Evolutionary conservation across 2,329 filamentous ascomycete genomes (phyloP), one percentile per base, ranked within the genome.

Genomic region (Alternaria viburni): DNA sequence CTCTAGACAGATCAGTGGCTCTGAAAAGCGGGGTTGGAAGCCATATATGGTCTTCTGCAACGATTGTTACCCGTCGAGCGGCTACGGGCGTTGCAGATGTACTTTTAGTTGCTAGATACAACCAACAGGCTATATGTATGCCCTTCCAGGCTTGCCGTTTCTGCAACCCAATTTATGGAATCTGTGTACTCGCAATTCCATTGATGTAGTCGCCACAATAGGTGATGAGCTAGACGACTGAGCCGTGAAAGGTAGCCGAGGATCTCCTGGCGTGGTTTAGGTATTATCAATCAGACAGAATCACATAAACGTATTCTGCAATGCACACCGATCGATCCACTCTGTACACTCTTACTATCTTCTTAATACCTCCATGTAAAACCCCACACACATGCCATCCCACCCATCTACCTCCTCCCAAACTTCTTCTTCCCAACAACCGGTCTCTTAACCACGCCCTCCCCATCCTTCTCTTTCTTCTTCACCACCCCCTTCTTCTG

Each of bases 381-480:
- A 9, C 36, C 3, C 36, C 17, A 1, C 15, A 1, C 8, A 25
- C 30, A 52, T 15, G 28, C 7, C 3, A 17, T 52, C 5, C 44
- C 15, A 5, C 32, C 25, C 26, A n/a, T 0, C 65, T 50, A 71
- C 11, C 67, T 59, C 56, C 70, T 52, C 28, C 65, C 62, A 62
- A 74, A 74, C 68, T 74, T 74, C 3, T 64, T 68, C 64, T 74
- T 74, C 9, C 74, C 74, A 50, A 76, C 71, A 4, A 80, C 61
- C 1, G 81, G 81, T 61, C 77, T 74, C 67, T 79, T 82, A 3
- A 83, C 81, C n/a, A 78, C 77, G 1, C 81, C 79, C 46, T 79
- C 78, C 5, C 68, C 73, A 13, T 72, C 72, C 13, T 62, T 66
- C 4, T 77, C 68, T 57, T 79, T 78, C 65, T 77, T 80, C 43